Evolutionary conservation across 2,329 filamentous ascomycete species (phyloP), one percentile per base, ranked within the genome.

Genomic region (Didymosphaeria variabile): DNA sequence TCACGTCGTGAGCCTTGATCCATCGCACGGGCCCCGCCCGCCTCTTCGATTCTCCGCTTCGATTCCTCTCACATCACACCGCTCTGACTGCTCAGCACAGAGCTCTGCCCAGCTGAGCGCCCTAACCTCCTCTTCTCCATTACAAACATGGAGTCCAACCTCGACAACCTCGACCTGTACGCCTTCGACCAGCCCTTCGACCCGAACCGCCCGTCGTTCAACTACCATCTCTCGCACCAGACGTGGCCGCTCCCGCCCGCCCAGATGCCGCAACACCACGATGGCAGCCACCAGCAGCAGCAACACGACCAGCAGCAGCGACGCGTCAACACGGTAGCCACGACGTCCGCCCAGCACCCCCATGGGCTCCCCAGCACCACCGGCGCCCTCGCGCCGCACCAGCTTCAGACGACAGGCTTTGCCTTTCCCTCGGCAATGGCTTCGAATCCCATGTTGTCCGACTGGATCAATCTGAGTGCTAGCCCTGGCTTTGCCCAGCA

Each of bases 391-490:
- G 69, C 75, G 55, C 76, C 77, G 40, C 74, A 77, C 58, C 72
- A 76, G 63, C 74, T 77, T 53, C 72, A 76, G 63, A 72, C 71
- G 23, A 69, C 69, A 56, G 67, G 68, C 58, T 71, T 79, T 55
- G 63, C 63, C 57, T 77, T 77, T 62, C 65, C 74, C 29, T 64
- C 75, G 15, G 71, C 71, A 59, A 74, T 79, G 68, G 68, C 73
- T 19, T 67, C 73, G 63, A 76, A 78, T 61, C 71, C 75, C 2
- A 73, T 76, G 71, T 62, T 79, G 55, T 73, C 73, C 34, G 77
- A 79, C 63, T 83, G 81, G 81, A 82, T 80, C 68, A 80, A 81
- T 65, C 72, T 82, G 62, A 71, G 68, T 65, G 68, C 67, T 58
- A 76, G 66, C 57, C 64, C 38, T 69, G 72, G 62, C 57, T 78